Base-by-base conservation (phyloP, 1,139 yeast species). In the Zygosaccharomyces pseudobailii region DNA sequence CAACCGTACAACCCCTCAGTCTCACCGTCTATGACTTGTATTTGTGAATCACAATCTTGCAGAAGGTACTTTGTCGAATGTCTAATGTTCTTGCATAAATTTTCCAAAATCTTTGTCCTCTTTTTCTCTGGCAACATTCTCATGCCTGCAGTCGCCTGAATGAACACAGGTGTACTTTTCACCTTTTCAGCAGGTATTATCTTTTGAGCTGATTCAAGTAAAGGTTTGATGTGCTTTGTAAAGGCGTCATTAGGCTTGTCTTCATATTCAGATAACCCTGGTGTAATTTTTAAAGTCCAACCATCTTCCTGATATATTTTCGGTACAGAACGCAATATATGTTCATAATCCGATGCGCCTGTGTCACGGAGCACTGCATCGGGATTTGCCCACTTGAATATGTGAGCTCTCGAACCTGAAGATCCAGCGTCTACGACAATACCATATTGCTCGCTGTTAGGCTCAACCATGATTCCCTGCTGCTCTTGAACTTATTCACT, bases 111-210 rank as follows among this genome's bases (percentile, higher is more conserved):
- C 40, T 64, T 67, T 17, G 71, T 62, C 51, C 79, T 78, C 27
- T 74, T 72, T 42, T 70, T 66, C 35, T 67, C 63, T 0, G 81
- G 78, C 36, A 85, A 59, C 32, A 85, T 65, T 55, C 95, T 72
- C 90, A 85, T 84, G 2, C 95, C 95, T 6, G 95, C 95, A 0
- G 95, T 86, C 6, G 90, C 86, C 52, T 83, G 76, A 3, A 86
- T 77, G 56, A 80, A 85, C 1, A 86, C 75, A 0, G 94, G 94
- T 0, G 92, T 85, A 3, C 75, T 74, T 4, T 60, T 48, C 54
- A 78, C 75, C 50, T 75, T 71, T 1, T 74, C 73, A 35, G 61
- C 59, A 0, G 92, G 94, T 17, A 85, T 76, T 22, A 81, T 72
- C 4, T 65, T 65, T 53, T 78, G 76, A 0, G 90, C 89, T 66